These are phyloP conservation scores for Trebouxia gelatinosa DNA, from an alignment of 163 green algal genomes.

Conservation along the genomic window DNA sequence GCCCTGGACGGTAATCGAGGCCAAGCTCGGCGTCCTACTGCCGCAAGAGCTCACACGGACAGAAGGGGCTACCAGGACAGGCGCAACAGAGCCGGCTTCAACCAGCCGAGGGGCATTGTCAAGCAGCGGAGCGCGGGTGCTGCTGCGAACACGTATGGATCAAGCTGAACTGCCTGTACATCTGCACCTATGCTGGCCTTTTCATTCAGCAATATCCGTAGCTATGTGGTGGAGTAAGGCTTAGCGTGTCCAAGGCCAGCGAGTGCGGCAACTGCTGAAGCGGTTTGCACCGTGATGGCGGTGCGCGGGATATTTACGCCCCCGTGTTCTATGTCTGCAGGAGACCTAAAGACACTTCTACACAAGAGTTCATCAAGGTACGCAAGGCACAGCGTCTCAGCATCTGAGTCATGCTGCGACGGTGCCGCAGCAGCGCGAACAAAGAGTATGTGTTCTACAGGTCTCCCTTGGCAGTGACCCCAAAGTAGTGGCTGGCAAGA, in stretches of 20 bases:
- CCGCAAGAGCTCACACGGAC: background rate
- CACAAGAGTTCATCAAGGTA: conserved; percentile 29
- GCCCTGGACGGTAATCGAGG: background rate
- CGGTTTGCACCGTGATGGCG: too few relatives aligned
- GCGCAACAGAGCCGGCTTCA: background rate
- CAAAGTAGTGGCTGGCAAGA: conserved; percentile 54
- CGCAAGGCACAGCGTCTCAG: background rate
- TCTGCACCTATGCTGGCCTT: background rate
- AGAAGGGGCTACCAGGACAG: background rate
- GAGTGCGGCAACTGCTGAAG: too few relatives aligned
- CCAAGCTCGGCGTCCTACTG: too few relatives aligned
- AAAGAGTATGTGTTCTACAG: conserved; percentile 5
- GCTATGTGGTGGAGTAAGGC: too few relatives aligned
- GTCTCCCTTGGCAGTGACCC: conserved; percentile 43
- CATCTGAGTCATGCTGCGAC: background rate
- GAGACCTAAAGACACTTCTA: background rate
- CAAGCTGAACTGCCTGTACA: background rate
- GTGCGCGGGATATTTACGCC: background rate
- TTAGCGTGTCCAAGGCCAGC: too few relatives aligned
- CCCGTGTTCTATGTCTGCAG: background rate
- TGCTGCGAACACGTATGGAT: background rate
- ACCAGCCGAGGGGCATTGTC: background rate
- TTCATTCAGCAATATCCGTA: too few relatives aligned
- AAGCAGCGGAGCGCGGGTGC: background rate
- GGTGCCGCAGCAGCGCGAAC: background rate